Evolutionary conservation across 2,329 filamentous ascomycete genomes (phyloP), one percentile per base, ranked within the genome.

Genomic region (Neonectria ditissima): DNA sequence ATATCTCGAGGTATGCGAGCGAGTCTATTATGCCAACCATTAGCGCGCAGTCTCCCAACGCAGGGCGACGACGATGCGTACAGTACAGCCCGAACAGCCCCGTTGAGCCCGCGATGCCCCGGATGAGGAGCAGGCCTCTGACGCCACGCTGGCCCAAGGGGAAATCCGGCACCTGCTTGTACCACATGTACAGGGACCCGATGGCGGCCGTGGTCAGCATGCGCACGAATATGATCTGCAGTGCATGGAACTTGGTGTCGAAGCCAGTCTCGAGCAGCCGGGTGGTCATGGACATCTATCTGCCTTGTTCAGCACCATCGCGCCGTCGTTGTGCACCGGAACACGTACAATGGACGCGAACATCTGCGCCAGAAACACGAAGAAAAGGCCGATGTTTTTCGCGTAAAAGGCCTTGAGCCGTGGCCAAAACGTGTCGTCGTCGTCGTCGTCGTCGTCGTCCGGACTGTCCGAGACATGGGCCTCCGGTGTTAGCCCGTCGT

Each of bases 1-100:
- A 89, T 2, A 96, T 83, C 2, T 92, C 90, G 1, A 96, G 85
- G 67, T 93, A 94, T 24, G 91, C 83, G 0, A 81, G 74, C 0
- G 79, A 79, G 32, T 82, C 78, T 80, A 85, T 0, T 0, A 6
- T 26, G 4, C 4, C 24, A 4, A 26, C 3, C 2, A 20, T 72
- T 11, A 69, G 62, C 3, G 8, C 6, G 26, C 0, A 0, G 5
- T 1, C 2, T 1, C 2, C 5, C 2, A 14, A 20, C 1, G 3
- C 24, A 10, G 16, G 5, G n/a, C n/a, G n/a, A n/a, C 9, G 1
- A 13, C 6, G 47, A 22, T 2, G 55, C 75, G 64, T 66, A 80
- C 80, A 82, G 44, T 82, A 82, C 3, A 77, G 66, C 1, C 90
- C 90, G 76, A 90, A 92, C 0, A 94, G 83, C 0, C 91, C 91